phyloP scores from a whole-genome alignment of 441 rosid species.

The Corymbia calophylla region DNA sequence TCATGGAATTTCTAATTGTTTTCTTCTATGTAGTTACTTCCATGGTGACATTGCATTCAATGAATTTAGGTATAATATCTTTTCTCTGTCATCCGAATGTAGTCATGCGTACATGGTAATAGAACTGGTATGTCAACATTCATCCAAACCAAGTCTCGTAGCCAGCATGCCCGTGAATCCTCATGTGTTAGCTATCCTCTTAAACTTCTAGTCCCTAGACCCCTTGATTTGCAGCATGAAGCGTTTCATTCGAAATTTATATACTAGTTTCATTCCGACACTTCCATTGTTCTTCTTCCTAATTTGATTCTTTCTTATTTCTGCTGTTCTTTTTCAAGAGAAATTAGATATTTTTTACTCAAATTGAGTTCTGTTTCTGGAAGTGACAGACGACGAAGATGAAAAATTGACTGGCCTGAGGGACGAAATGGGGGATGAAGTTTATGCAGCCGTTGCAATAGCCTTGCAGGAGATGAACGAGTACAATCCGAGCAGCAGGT shows the following conservation, averaged over 20 bases:
- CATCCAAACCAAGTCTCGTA: background rate
- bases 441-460: slow-evolving; percentile 4
- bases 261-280: background rate
- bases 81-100: background rate
- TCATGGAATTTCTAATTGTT: background rate
- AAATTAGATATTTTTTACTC: background rate
- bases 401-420: slow-evolving; percentile 18
- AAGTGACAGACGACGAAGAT: slow-evolving; percentile 10
- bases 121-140: background rate
- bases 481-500: slow-evolving; percentile 15
- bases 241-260: background rate
- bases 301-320: background rate
- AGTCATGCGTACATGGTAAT: background rate
- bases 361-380: slow-evolving; percentile 1
- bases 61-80: background rate
- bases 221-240: background rate
- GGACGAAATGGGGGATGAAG: slow-evolving; percentile 8
- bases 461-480: slow-evolving; percentile 23
- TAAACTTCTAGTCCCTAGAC: background rate
- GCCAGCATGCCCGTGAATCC: background rate
- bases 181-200: background rate
- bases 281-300: background rate
- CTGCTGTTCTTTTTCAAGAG: background rate
- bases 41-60: background rate
- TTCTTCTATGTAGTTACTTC: background rate